Base-by-base conservation (phyloP, 371 early-diverging fungal species). In the Mucor plumbeus region DNA sequence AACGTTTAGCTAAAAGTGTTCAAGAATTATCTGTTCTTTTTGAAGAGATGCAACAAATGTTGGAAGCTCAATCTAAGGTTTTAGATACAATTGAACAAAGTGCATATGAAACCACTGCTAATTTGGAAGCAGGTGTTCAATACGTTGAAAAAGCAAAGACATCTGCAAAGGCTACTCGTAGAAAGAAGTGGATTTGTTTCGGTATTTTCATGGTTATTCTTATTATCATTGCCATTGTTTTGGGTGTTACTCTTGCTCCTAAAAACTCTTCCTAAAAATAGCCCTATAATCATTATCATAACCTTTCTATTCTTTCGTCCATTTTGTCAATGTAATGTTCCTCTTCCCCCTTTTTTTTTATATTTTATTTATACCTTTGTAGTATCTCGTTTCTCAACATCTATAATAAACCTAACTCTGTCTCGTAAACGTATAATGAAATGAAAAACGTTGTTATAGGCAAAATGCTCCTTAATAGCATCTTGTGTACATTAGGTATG, bases 101-200 rank as follows among this genome's bases (percentile, higher is more conserved):
- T 35, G 77, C 81, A 7, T 68, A 72, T 36, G 73, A 83, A 11
- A 71, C 77, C 1, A 70, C 72, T 9, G 56, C 60, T 31, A 64
- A 81, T 48, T 43, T 83, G 31, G 80, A 81, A 65, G 60, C 69
- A 55, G 84, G 81, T 47, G 67, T 70, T 34, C 33, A 65, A n/a
- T 72, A 79, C 5, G 61, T 81, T 33, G 68, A 64, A 50, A 70
- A 73, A 39, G 84, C 84, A 6, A 69, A 75, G 26, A 41, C 59
- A 1, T 69, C 67, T 48, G 84, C 84, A 6, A 69, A 59, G 35
- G 61, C 75, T 38, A 83, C 81, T 26, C 76, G 84, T 19, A 68
- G 72, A 54, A 83, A 83, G 74, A 83, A 83, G 65, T 83, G 79
- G 78, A 83, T 83, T 26, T 81, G 81, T 50, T 80, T 83, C 58